phyloP scores from a whole-genome alignment of 495 filamentous ascomycete genomes.

The Aspergillus wentii region DNA sequence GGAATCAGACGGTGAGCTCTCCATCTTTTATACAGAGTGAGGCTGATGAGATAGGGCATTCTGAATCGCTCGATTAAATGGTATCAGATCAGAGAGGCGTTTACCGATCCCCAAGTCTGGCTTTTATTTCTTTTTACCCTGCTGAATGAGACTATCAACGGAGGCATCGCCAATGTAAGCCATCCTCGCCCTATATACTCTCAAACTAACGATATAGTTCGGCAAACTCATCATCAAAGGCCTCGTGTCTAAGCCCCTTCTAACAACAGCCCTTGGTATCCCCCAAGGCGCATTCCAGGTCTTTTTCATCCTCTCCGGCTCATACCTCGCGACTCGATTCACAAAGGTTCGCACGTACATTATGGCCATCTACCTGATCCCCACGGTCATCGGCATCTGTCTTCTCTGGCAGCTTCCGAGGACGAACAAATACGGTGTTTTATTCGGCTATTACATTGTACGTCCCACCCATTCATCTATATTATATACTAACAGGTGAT shows the following conservation, averaged over 20 bases:
- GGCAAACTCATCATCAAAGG: constrained; percentile 38
- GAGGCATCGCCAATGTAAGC: constrained; percentile 23
- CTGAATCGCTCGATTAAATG: constrained; percentile 37
- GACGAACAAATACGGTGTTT: constrained; percentile 24
- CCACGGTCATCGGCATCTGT: constrained; percentile 27
- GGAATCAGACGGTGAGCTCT: constrained; percentile 21
- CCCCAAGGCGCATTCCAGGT: constrained; percentile 36
- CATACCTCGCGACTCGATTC: constrained; percentile 27
- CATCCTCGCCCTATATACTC: not conserved
- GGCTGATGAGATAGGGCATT: constrained; percentile 16
- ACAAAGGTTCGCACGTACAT: constrained; percentile 28
- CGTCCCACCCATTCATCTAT: not conserved
- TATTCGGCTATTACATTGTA: constrained; percentile 36
- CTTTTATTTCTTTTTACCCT: constrained; percentile 29
- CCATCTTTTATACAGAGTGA: not conserved
- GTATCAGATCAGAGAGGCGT: constrained; percentile 41
- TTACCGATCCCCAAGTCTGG: constrained; percentile 38
- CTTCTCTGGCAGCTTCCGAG: constrained; percentile 33
- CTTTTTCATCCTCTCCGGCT: constrained; percentile 28
- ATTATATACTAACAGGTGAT: not conserved
- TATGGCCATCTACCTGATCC: constrained; percentile 31
- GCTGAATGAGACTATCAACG: constrained; percentile 34
- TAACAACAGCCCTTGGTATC: constrained; percentile 30
- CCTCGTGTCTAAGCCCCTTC: constrained; percentile 20
- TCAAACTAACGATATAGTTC: constrained; percentile 12